Base-by-base conservation (phyloP, 2,329 filamentous ascomycete species). In the Lanzia echinophila region DNA sequence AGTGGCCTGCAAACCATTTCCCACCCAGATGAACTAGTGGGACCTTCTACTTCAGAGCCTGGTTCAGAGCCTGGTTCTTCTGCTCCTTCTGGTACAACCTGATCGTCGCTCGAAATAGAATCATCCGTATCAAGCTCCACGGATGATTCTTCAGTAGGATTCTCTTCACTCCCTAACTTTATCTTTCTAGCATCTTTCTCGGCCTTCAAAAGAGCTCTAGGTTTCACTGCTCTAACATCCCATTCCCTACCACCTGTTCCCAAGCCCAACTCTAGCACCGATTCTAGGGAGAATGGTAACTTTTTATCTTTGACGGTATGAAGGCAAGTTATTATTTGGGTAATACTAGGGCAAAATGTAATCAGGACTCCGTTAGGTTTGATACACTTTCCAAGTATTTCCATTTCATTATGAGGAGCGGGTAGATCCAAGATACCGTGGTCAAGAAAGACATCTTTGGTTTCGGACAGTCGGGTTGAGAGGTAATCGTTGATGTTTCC, bases 351-450 rank as follows among this genome's bases (percentile, higher is more conserved):
- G 59, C 82, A 83, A 71, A 90, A 94, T 1, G 90, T 75, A 13
- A 86, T 74, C 32, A 92, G 72, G 8, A 79, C 72, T 0, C 83
- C 87, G 63, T 87, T 79, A 1, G 79, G 75, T 38, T 79, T 79
- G 50, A 94, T 69, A 13, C 83, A 80, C n/a, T 74, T 65, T 5
- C 78, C 71, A 20, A 84, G 72, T 24, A 72, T 71, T 1, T 70
- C 69, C 15, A 83, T 58, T 58, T 80, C 65, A 1, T 60, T 60
- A 50, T 88, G 74, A 2, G 84, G 78, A 31, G 75, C 76, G 0
- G 88, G 87, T 56, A 94, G 76, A 65, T 94, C 88, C 19, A 94
- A 75, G 57, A 92, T 79, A 0, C 82, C 84, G 63, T 87, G 82
- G 3, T 83, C 78, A 50, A 92, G 73, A 64, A 90, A 91, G 0